Base-by-base conservation (phyloP, 345 rosid genomes). In the Populus ilicifolia region DNA sequence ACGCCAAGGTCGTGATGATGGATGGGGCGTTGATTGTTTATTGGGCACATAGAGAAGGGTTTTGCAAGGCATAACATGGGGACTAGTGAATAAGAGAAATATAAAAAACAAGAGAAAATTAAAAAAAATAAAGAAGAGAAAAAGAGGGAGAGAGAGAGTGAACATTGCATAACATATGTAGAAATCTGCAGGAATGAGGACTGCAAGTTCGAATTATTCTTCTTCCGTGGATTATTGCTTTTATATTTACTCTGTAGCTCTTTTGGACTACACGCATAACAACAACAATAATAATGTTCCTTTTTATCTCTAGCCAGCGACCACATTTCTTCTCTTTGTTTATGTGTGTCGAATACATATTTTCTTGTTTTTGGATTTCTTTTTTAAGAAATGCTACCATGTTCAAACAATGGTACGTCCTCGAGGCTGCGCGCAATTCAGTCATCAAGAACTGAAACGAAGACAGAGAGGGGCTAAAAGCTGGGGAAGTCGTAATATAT, bases 201-300 rank as follows among this genome's bases (percentile, higher is more conserved):
- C 94, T 88, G 89, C 88, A 86, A 84, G 89, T 88, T 90, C 90
- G 86, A 87, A 90, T 93, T 89, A 87, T 89, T 91, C 94, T 90
- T 86, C 93, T 87, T 87, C 89, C 75, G 85, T 86, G 82, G 85
- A 85, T 85, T 84, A 76, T 86, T 86, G 88, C 86, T 88, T 88
- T 85, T 85, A 80, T 71, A 69, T 80, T 68, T 27, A 73, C 70
- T 48, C 83, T 52, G 80, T 77, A 72, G 78, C 73, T 75, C 71
- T 54, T 83, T 81, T 81, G 86, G 83, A 79, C 82, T 73, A 56
- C 76, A 23, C 14, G 18, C 14, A 59, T 23, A 23, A 23, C 29
- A 59, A 10, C 64, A n/a, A n/a, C 2, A 54, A 8, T 21, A 56
- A 10, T 21, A 56, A n/a, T 10, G 0, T n/a, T 59, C 11, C 25